A percentile compares a stretch with the other conserved stretches of the same genome.
phyloP scores from a whole-genome alignment of 2,329 filamentous ascomycete species.

The Fusarium fracticaudum region DNA sequence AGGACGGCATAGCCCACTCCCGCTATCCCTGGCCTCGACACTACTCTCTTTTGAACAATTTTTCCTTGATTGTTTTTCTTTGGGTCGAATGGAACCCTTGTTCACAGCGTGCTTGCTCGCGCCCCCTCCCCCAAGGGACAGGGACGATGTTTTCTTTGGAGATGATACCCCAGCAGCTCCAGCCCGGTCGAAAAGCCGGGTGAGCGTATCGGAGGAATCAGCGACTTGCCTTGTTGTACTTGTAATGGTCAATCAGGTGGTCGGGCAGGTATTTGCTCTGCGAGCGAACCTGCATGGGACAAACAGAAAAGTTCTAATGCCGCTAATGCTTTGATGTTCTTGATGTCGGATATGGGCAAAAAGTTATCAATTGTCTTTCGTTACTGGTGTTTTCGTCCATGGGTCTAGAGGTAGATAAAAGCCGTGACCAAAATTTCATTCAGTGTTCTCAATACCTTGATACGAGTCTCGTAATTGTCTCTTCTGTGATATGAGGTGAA shows the following conservation, averaged over 20 bases:
- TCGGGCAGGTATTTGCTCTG: conserved; percentile 30
- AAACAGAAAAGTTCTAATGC: conserved; percentile 30
- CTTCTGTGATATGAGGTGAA: neutral
- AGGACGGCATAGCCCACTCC: conserved; percentile 55
- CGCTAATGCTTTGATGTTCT: conserved; percentile 40
- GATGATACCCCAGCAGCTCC: conserved; percentile 34
- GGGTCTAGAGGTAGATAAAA: conserved; percentile 43
- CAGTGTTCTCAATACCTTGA: neutral
- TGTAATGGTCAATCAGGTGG: neutral
- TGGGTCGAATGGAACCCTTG: conserved; percentile 31
- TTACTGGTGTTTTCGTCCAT: conserved; percentile 33
- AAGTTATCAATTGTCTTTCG: conserved; percentile 35
- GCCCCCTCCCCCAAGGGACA: conserved; percentile 21
- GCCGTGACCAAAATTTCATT: conserved; percentile 33
- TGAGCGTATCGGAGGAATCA: conserved; percentile 37
- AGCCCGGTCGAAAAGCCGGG: conserved; percentile 34
- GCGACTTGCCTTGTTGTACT: neutral
- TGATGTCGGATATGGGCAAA: conserved; percentile 32
- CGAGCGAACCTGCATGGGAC: conserved; percentile 12
- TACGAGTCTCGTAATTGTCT: too few species aligned
- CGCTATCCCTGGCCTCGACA: conserved; percentile 57
- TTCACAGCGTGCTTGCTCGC: conserved; percentile 31
- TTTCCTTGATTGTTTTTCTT: conserved; percentile 27
- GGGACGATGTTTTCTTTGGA: conserved; percentile 35
- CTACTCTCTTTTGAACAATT: conserved; percentile 29